A percentile compares a stretch with the other conserved stretches of the same genome.
phyloP scores from a whole-genome alignment of 1,284 basidiomycete genomes.

The Amylostereum areolatum region DNA sequence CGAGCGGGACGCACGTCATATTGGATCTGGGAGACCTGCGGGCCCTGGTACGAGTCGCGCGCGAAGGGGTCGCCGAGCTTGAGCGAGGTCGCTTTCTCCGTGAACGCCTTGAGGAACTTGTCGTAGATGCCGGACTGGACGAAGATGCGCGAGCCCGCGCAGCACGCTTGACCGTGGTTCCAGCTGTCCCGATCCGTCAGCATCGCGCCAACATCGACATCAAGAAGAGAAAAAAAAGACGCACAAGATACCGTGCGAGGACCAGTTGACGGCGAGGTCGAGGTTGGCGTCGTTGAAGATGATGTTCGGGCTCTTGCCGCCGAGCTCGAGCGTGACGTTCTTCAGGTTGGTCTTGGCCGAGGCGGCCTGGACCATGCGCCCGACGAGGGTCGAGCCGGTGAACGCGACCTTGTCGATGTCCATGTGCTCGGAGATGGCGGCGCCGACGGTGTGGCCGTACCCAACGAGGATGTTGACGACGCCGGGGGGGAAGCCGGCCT shows the following conservation, averaged over 20 bases:
- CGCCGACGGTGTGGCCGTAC: constrained; percentile 63
- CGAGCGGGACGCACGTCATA: constrained; percentile 48
- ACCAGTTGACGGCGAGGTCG: constrained; percentile 78
- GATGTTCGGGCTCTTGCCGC: constrained; percentile 86
- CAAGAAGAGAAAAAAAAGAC: constrained; percentile 18
- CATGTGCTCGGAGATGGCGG: constrained; percentile 59
- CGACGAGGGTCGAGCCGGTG: constrained; percentile 75
- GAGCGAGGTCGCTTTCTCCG: constrained; percentile 48
- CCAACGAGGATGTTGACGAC: constrained; percentile 68
- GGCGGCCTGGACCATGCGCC: constrained; percentile 80
- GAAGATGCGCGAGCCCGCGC: constrained; percentile 81
- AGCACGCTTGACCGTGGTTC: constrained; percentile 84
- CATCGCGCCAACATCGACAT: background rate
- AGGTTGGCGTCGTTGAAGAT: constrained; percentile 71
- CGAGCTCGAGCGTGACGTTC: constrained; percentile 87
- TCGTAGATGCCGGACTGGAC: constrained; percentile 84
- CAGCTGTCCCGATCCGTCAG: constrained; percentile 35
- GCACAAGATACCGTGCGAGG: constrained; percentile 75
- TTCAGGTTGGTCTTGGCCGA: constrained; percentile 85
- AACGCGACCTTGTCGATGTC: constrained; percentile 70
- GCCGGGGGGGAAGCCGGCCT: constrained; percentile 64
- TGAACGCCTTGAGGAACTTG: constrained; percentile 62
- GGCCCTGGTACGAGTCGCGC: constrained; percentile 70
- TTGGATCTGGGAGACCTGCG: constrained; percentile 74
- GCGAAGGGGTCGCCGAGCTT: constrained; percentile 82